Percentiles rank a stretch among this genome's conserved stretches.
Conservation (phyloP, 257 asterid genomes). For the Gardenia jasminoides region DNA sequence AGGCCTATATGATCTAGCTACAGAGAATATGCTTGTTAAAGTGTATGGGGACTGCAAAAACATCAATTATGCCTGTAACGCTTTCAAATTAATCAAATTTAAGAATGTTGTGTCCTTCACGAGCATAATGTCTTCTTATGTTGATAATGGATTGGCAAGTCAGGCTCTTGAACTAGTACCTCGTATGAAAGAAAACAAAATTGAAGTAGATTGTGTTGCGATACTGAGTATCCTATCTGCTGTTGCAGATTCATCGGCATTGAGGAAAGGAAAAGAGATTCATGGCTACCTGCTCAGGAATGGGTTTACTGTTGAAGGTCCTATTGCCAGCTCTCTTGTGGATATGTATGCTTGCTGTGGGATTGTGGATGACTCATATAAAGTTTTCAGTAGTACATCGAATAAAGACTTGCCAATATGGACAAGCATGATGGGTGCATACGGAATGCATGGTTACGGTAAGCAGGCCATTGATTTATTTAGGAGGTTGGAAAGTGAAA, state of each 20-base stretch:
- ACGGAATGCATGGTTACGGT: constrained; percentile 81
- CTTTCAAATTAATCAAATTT: constrained; percentile 38
- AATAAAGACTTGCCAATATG: constrained; percentile 51
- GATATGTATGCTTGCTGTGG: constrained; percentile 84
- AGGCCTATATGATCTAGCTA: constrained; percentile 42
- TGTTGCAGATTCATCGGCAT: constrained; percentile 54
- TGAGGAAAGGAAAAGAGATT: constrained; percentile 73
- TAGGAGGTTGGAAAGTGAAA: constrained; percentile 47
- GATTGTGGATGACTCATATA: constrained; percentile 48
- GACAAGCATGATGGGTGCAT: constrained; percentile 81
- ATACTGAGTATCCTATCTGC: constrained; percentile 57
- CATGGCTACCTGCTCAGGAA: constrained; percentile 67
- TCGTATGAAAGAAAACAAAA: constrained; percentile 45
- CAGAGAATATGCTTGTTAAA: constrained; percentile 53
- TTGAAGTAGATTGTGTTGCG: constrained; percentile 63
- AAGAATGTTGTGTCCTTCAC: constrained; percentile 75
- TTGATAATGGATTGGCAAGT: constrained; percentile 55
- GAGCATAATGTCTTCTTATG: constrained; percentile 68
- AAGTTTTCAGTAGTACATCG: constrained; percentile 38
- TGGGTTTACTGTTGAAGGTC: constrained; percentile 39
- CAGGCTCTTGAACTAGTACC: constrained; percentile 64
- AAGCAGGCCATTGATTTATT: constrained; percentile 46
- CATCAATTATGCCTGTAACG: constrained; percentile 43
- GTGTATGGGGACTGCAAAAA: constrained; percentile 68
- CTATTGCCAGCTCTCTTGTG: constrained; percentile 68